phyloP scores from a whole-genome alignment of 2,329 filamentous ascomycete species.

The Xylaria digitata region DNA sequence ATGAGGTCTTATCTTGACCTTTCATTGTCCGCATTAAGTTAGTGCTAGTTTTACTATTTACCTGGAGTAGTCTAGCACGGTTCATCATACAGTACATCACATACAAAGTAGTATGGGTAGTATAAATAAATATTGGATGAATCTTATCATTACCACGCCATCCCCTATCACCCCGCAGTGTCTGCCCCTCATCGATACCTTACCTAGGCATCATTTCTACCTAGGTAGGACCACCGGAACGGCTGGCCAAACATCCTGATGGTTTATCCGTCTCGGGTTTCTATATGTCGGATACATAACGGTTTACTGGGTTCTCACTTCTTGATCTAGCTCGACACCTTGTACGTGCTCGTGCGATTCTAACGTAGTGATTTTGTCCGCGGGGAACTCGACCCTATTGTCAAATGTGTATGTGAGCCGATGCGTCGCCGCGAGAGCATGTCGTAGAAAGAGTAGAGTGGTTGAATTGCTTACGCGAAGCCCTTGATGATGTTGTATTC shows the following conservation, averaged over 20 bases:
- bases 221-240: background rate
- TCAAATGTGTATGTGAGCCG: conserved; percentile 20
- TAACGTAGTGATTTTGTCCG: conserved; percentile 74
- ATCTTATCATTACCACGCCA: conserved; percentile 10
- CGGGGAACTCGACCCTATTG: conserved; percentile 76
- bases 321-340: conserved; percentile 76
- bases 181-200: conserved; percentile 32
- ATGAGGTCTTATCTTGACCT: background rate
- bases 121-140: background rate
- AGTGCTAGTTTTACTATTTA: no score
- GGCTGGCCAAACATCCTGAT: background rate
- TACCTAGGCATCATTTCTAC: background rate
- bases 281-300: background rate
- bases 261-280: background rate
- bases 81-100: no score
- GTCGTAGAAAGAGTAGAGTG: background rate
- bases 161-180: conserved; percentile 27
- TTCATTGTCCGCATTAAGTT: no score
- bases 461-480: conserved; percentile 77
- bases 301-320: conserved; percentile 76
- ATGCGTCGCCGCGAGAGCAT: no score
- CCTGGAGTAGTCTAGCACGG: no score
- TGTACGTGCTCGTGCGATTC: conserved; percentile 77
- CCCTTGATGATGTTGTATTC: conserved; percentile 91
- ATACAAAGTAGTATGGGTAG: background rate